Percentiles rank a stretch among this genome's conserved stretches.
phyloP scores from a whole-genome alignment of 164 flowering plant genomes.

The Tetracentron sinense region DNA sequence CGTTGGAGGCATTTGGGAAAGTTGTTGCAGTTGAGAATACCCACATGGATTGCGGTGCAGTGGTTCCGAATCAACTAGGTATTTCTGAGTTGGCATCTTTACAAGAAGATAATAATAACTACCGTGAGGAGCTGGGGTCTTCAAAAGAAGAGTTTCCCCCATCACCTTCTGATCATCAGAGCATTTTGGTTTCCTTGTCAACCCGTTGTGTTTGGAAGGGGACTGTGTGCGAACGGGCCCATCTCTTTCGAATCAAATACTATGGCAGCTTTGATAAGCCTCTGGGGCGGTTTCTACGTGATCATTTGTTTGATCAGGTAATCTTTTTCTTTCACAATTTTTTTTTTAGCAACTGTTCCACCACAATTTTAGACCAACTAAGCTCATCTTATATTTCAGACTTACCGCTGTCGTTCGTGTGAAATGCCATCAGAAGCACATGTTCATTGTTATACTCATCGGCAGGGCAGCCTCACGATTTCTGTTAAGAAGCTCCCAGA shows the following conservation, averaged over 20 bases:
- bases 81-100: constrained; percentile 29
- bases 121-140: constrained; percentile 34
- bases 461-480: constrained; percentile 75
- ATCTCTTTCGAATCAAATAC: constrained; percentile 73
- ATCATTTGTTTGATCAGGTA: constrained; percentile 76
- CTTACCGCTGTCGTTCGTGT: constrained; percentile 54
- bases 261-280: constrained; percentile 82
- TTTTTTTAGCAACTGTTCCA: too few relatives aligned
- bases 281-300: constrained; percentile 65
- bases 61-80: constrained; percentile 19
- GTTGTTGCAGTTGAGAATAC: constrained; percentile 11
- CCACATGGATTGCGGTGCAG: constrained; percentile 12
- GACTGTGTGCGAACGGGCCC: constrained; percentile 76
- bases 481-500: constrained; percentile 58
- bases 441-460: too few relatives aligned
- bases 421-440: constrained; percentile 81
- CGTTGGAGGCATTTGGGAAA: constrained; percentile 20
- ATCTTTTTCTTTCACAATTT: too few relatives aligned
- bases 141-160: constrained; percentile 74
- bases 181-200: constrained; percentile 73
- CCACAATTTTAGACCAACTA: constrained; percentile 2
- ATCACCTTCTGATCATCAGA: constrained; percentile 65
- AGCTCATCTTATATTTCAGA: constrained; percentile 32
- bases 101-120: constrained; percentile 35
- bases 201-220: constrained; percentile 79